Base-by-base conservation (phyloP, 2,329 filamentous ascomycete species). In the Aspergillus spinulosporus region DNA sequence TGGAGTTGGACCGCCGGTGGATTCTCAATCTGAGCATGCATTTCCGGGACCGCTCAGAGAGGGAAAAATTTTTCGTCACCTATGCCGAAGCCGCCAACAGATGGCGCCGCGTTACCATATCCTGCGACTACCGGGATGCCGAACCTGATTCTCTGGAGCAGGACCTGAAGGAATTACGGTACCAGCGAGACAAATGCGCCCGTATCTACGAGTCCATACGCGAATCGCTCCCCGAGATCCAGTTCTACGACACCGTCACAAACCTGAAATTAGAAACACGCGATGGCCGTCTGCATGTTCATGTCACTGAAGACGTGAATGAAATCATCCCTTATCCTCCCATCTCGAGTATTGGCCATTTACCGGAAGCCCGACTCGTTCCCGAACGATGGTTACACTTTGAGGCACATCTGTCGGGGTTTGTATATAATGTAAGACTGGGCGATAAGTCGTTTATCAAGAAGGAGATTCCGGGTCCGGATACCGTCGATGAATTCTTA, bases 1-100 rank as follows among this genome's bases (percentile, higher is more conserved):
- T 89, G 60, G 93, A 97, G 73, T 82, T 97, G 54, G 92, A 97
- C 68, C 84, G 82, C 59, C 87, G 84, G 67, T 99, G 94, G 94
- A 97, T 99, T 58, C 80, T 99, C 64, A 99, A 99, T 69, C 82
- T 97, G 58, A 97, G 92, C 74, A 97, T 99, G 94, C 92, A 96
- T 73, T 99, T 97, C 73, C 86, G 92, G 57, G 94, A 99, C 75
- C 88, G 88, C 66, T 95, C 92, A 9, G 89, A 90, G 65, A 84
- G 93, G 43, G 94, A 99, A 73, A 99, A 99, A 73, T 97, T 97
- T 78, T 99, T 97, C 72, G 87, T 99, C 61, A 97, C 94, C 0
- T 99, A 90, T 71, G 90, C 92, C 47, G 88, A 96, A 71, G 83
- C 84, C 47, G 86, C 90, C 3, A 88, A 84, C 60, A 79, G 85